Evolutionary conservation across 331 rosid genomes (phyloP), one percentile per base, ranked within the genome.

Genomic region (Acacia pycnantha): DNA sequence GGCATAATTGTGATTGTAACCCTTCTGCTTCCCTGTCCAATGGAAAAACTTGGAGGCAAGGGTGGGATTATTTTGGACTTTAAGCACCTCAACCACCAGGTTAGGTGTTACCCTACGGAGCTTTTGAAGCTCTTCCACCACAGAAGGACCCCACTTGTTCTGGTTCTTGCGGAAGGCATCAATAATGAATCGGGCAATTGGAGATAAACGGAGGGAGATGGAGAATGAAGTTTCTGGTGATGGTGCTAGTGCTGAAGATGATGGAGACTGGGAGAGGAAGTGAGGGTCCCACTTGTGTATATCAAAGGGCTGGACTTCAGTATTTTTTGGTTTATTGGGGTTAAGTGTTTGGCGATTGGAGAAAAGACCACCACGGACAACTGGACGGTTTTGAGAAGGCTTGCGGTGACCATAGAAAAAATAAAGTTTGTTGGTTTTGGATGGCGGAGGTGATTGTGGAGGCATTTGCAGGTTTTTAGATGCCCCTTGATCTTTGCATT

Each of bases 351-450:
- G 82, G 78, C 92, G 96, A 50, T 91, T 88, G 82, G 97, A 86
- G 91, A 88, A 90, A 82, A 90, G 90, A 82, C 97, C 93, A 13
- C 92, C 97, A n/a, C 89, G 92, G 68, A 94, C 92, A 14, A 87
- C 88, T 51, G 97, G 97, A 74, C 91, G 95, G 84, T 94, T 91
- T 56, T 88, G 95, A 70, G 94, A 77, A 78, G 97, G 95, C 24
- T 86, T 91, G 35, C 97, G 97, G 91, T 92, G 98, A 70, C 98
- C 98, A 69, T 90, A 62, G 90, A 87, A 93, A 90, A 91, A 85
- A 81, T 86, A 69, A 21, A 84, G 81, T 8, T 89, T 90, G 33
- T 84, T 85, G 81, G 89, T 73, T 69, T 90, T 87, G 44, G 86
- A 41, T 7, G 87, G 86, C 11, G 82, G 83, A 12, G 93, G 86